Percentiles rank a stretch among this genome's conserved stretches.
phyloP scores from a whole-genome alignment of 2,329 filamentous ascomycete genomes.

The Sporothrix mexicana region DNA sequence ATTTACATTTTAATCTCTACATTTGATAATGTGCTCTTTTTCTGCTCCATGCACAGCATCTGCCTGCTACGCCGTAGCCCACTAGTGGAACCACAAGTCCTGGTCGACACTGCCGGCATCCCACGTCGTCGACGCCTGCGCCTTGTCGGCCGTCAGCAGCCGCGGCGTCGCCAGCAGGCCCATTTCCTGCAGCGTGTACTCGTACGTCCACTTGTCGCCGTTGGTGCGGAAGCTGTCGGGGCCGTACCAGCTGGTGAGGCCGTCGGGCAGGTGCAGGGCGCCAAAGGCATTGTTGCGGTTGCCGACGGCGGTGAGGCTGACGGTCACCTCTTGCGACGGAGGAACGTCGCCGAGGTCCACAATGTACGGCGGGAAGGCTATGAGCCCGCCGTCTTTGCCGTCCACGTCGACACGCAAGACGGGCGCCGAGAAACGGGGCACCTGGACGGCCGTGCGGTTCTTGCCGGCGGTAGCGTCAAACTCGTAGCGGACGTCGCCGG shows the following conservation, averaged over 20 bases:
- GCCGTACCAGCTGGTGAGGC: background rate
- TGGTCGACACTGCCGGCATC: constrained; percentile 10
- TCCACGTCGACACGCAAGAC: background rate
- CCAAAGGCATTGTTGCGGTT: constrained; percentile 18
- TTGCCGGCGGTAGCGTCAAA: background rate
- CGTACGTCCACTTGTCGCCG: constrained; percentile 15
- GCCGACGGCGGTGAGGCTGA: background rate
- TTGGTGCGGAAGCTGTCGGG: constrained; percentile 14
- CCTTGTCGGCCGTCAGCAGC: constrained; percentile 2
- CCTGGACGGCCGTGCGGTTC: constrained; percentile 2
- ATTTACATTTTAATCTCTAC: background rate
- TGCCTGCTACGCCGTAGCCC: background rate
- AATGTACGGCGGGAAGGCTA: background rate
- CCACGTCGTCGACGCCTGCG: background rate
- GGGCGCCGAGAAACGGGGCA: background rate
- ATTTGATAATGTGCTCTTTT: background rate
- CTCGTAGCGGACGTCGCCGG: background rate
- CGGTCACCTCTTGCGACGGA: background rate
- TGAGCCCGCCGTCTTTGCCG: background rate
- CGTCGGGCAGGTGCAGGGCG: constrained; percentile 8
- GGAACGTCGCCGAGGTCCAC: background rate
- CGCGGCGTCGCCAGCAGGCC: constrained; percentile 13
- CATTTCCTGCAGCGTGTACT: constrained; percentile 7
- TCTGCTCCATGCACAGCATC: no score
- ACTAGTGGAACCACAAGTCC: background rate